Conservation (phyloP, 1,139 yeast genomes). For the Candida tetrigidarum region DNA sequence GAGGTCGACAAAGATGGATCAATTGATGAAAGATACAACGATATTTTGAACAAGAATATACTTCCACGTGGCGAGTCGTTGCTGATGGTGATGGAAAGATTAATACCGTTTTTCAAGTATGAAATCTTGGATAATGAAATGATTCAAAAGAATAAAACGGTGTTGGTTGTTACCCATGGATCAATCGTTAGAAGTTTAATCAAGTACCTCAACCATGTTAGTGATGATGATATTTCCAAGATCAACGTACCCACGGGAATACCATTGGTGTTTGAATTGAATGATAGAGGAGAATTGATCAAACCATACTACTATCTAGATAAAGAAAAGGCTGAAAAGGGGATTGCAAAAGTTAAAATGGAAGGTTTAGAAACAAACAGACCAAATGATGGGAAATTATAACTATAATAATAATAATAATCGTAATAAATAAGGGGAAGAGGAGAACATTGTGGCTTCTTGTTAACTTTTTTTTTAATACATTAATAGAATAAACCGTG, state of each 20-base stretch:
- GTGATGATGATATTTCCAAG: slow-evolving; percentile 64
- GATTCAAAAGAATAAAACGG: slow-evolving; percentile 44
- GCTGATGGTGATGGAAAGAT: slow-evolving; percentile 63
- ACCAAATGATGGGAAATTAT: slow-evolving; percentile 1
- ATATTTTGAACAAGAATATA: slow-evolving; percentile 22
- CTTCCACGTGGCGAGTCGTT: slow-evolving; percentile 75
- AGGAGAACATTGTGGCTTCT: too few relatives aligned
- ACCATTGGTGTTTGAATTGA: slow-evolving; percentile 63
- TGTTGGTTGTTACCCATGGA: slow-evolving; percentile 76
- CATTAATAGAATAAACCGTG: too few relatives aligned
- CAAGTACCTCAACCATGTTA: slow-evolving; percentile 57
- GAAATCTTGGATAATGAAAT: slow-evolving; percentile 42
- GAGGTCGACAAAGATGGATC: slow-evolving; percentile 29
- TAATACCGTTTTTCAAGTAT: slow-evolving; percentile 56
- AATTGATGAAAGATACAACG: slow-evolving; percentile 52
- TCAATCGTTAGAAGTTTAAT: slow-evolving; percentile 72
- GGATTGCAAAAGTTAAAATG: slow-evolving; percentile 65
- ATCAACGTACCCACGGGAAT: slow-evolving; percentile 81
- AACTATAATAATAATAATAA: not conserved
- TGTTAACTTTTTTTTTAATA: not conserved
- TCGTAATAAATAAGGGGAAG: not conserved
- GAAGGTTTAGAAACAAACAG: slow-evolving; percentile 46
- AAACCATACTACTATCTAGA: slow-evolving; percentile 63
- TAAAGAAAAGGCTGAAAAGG: slow-evolving; percentile 66
- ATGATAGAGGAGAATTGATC: slow-evolving; percentile 46